Conservation (phyloP, 768 basidiomycete species). For the Xanthoconium purpureum region DNA sequence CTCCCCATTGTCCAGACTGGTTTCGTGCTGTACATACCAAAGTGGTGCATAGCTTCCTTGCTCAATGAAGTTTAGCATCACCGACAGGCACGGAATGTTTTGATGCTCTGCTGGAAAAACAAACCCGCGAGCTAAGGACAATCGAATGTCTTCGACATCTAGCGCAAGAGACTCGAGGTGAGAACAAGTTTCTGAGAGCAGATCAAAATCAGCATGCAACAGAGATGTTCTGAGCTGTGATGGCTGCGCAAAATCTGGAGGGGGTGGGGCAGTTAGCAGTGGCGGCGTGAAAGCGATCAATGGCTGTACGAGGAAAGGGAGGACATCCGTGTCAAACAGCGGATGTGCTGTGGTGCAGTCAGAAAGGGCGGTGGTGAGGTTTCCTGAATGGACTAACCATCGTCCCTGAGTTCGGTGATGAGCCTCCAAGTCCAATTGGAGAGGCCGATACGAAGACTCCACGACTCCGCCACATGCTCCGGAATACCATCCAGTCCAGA, state of each 20-base stretch:
- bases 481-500: conserved; percentile 18
- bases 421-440: conserved; percentile 78
- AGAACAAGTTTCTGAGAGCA: conserved; percentile 71
- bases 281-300: conserved; percentile 63
- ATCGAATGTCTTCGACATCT: conserved; percentile 73
- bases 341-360: conserved; percentile 41
- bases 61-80: conserved; percentile 74
- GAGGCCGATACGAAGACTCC: conserved; percentile 61
- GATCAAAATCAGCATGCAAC: conserved; percentile 64
- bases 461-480: conserved; percentile 47
- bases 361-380: not conserved
- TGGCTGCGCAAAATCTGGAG: conserved; percentile 38
- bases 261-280: conserved; percentile 35
- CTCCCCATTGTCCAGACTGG: conserved; percentile 38
- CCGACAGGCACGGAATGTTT: conserved; percentile 54
- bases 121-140: conserved; percentile 65
- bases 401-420: conserved; percentile 70
- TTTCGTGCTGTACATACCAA: conserved; percentile 49
- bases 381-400: conserved; percentile 43
- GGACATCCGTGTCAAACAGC: conserved; percentile 58
- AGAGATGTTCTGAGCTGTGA: conserved; percentile 44
- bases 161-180: conserved; percentile 74
- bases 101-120: conserved; percentile 56
- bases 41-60: conserved; percentile 61
- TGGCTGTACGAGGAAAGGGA: conserved; percentile 60